Base-by-base conservation (phyloP, 1,284 basidiomycete species). In the Ganoderma leucocontextum region DNA sequence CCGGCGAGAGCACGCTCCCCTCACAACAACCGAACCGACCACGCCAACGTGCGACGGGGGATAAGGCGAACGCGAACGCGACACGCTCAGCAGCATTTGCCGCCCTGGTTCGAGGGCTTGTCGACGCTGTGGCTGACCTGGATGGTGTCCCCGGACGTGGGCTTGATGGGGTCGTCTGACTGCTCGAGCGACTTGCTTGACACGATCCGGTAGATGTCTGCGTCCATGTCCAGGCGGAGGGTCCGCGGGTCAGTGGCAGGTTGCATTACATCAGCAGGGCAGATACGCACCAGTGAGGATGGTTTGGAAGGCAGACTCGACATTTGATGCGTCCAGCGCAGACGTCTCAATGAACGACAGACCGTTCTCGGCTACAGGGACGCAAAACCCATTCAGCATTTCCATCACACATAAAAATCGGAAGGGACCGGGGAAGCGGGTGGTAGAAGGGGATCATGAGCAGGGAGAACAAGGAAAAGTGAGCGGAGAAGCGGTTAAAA, bases 271-370 rank as follows among this genome's bases (percentile, higher is more conserved):
- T 15, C 2, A 59, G 17, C 1, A 44, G n/a, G 68, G 25, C 68
- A 76, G 60, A 62, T 22, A 82, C 89, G 71, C 66, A 96, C 96
- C 96, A 65, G 95, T 94, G 70, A 99, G 87, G 79, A 98, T 99
- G 76, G 92, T 97, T 83, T 99, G 96, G 91, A 99, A 99, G 64
- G 97, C 96, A 65, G 88, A 83, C 83, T 99, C 97, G 81, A 99
- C 98, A 83, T 99, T 99, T 64, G 95, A 96, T 75, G 97, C 96
- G 88, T 99, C 97, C 87, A 99, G 91, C 81, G 98, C 97, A 76
- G 98, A 99, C 70, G 97, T 99, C 87, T 99, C 97, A 76, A 99
- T 98, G 87, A 97, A 97, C 67, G 94, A 96, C 73, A 98, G 83
- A 58, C 91, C 91, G 80, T 98, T 97, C 80, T 92, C 90, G 68